Percentiles rank a stretch among this genome's conserved stretches.
phyloP scores from a whole-genome alignment of 23 red algal genomes.

The Chondrus crispus region DNA sequence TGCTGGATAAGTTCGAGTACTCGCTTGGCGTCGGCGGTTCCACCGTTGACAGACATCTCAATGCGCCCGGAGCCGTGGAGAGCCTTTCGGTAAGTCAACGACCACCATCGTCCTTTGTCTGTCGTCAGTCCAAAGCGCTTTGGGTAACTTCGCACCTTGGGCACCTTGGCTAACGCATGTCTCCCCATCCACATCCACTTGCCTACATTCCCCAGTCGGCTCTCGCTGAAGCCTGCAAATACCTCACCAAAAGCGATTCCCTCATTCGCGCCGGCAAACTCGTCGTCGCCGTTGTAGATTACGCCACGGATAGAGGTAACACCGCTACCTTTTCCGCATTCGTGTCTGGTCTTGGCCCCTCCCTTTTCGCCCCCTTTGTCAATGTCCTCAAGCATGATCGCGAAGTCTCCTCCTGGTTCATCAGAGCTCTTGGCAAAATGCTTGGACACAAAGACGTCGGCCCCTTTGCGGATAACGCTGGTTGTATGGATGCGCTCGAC shows the following conservation, averaged over 20 bases:
- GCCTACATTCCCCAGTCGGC: constrained; percentile 6
- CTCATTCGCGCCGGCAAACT: constrained; percentile 52
- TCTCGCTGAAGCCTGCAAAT: constrained; percentile 15
- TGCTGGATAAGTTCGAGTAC: constrained; percentile 71
- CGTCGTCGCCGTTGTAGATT: constrained; percentile 22
- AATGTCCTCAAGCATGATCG: constrained; percentile 23
- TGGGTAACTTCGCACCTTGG: too few relatives aligned
- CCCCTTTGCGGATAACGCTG: not conserved
- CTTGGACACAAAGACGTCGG: not conserved
- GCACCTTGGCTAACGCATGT: too few relatives aligned
- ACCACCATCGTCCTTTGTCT: too few relatives aligned
- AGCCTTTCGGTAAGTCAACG: constrained; percentile 32
- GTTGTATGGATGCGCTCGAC: not conserved
- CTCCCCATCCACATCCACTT: too few relatives aligned
- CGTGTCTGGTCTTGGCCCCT: not conserved
- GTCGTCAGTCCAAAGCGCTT: too few relatives aligned
- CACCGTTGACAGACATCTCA: constrained; percentile 20
- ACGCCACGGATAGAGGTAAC: not conserved
- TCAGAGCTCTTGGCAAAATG: constrained; percentile 3
- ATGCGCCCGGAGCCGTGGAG: not conserved
- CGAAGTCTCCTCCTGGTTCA: constrained; percentile 40
- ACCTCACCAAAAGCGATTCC: not conserved
- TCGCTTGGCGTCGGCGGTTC: constrained; percentile 19
- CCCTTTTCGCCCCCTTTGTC: not conserved
- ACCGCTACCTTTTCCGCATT: not conserved